A percentile compares a stretch with the other conserved stretches of the same genome.
Evolutionary conservation across 2,329 filamentous ascomycete genomes (phyloP).

Genomic region (Macrophomina tecta): DNA sequence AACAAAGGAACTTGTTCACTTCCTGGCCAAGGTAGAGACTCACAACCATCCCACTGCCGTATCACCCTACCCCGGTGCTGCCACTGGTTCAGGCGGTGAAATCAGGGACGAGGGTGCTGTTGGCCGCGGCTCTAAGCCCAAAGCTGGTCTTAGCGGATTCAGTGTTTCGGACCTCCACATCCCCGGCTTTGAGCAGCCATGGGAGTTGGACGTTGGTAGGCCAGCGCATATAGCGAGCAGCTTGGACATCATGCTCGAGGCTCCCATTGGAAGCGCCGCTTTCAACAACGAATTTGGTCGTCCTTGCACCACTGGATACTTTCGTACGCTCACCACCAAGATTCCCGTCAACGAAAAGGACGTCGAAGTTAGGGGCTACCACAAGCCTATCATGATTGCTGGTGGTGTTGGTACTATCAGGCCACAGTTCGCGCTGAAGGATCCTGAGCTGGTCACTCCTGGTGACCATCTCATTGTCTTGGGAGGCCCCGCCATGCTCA

Average conservation of each 20-base stretch:
- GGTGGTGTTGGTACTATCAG: conserved; percentile 92
- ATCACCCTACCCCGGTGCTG: conserved; percentile 89
- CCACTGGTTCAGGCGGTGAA: conserved; percentile 93
- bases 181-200: conserved; percentile 79
- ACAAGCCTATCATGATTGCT: conserved; percentile 99
- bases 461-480: conserved; percentile 93
- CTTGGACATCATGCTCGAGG: conserved; percentile 96
- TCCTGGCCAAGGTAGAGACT: conserved; percentile 93
- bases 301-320: conserved; percentile 86
- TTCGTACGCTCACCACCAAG: conserved; percentile 83
- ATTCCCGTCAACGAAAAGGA: conserved; percentile 65
- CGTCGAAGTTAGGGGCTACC: conserved; percentile 83
- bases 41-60: conserved; percentile 98
- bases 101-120: conserved; percentile 96
- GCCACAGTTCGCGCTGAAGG: conserved; percentile 88
- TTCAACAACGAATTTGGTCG: conserved; percentile 99
- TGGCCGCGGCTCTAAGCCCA: conserved; percentile 88
- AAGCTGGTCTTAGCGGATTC: conserved; percentile 90
- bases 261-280: conserved; percentile 89
- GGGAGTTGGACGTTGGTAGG: conserved; percentile 90
- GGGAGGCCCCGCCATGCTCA: conserved; percentile 95
- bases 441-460: conserved; percentile 75
- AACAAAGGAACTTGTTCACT: conserved; percentile 84
- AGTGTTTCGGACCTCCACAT: conserved; percentile 95
- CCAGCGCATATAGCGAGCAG: conserved; percentile 92